phyloP scores from a whole-genome alignment of 1,139 yeast species.

The Suhomyces anneliseae region DNA sequence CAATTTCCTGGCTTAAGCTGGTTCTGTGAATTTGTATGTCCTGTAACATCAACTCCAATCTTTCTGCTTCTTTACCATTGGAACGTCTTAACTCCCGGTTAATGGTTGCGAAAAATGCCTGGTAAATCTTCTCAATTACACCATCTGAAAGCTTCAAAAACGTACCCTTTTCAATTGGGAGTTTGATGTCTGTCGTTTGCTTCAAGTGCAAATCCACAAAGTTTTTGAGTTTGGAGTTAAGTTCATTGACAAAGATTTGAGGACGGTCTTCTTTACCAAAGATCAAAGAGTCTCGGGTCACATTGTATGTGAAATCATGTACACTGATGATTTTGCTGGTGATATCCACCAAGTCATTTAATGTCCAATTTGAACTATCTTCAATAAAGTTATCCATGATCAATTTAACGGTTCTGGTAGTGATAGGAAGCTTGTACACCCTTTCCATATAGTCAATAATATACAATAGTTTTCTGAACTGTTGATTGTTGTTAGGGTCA shows the following conservation, averaged over 20 bases:
- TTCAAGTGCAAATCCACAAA: constrained; percentile 16
- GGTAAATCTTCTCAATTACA: constrained; percentile 15
- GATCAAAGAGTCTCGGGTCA: constrained; percentile 21
- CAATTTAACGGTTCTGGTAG: constrained; percentile 25
- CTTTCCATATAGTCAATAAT: constrained; percentile 20
- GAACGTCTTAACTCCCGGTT: constrained; percentile 3
- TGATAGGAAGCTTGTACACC: constrained; percentile 23
- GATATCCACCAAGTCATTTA: constrained; percentile 14
- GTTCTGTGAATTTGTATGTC: constrained; percentile 12
- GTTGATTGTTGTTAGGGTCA: not conserved
- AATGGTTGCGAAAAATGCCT: constrained; percentile 17
- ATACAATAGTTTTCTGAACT: constrained; percentile 15
- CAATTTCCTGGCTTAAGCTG: constrained; percentile 13
- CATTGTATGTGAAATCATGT: constrained; percentile 21
- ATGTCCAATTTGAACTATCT: constrained; percentile 6
- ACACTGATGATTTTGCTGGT: constrained; percentile 18
- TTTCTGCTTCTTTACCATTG: not conserved
- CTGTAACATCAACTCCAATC: constrained; percentile 11
- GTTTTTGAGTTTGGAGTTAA: constrained; percentile 16
- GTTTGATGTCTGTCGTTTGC: not conserved
- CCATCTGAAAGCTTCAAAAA: constrained; percentile 25
- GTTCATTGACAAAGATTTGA: constrained; percentile 8
- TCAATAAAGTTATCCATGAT: constrained; percentile 12
- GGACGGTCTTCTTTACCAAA: constrained; percentile 4
- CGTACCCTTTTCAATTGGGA: constrained; percentile 20